These are phyloP conservation scores for Haplosporangium gracile DNA, from an alignment of 192 early-diverging fungal genomes.

Conservation along the genomic window DNA sequence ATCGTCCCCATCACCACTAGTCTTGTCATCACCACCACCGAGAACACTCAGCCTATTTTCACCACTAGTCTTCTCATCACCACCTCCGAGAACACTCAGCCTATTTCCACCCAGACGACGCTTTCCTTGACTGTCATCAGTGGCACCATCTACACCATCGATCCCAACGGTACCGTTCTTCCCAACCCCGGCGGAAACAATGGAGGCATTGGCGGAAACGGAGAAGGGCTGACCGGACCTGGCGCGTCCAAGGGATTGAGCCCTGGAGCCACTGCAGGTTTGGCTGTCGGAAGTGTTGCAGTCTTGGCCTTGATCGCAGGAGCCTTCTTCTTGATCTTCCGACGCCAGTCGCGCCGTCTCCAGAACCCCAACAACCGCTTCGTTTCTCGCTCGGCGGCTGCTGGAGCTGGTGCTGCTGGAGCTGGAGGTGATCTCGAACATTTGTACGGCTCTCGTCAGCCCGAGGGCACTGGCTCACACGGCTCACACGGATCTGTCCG, in stretches of 20 bases:
- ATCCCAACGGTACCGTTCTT: conserved; percentile 2
- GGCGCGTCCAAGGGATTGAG: conserved; percentile 32
- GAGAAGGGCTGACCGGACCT: not conserved
- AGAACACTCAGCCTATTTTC: conserved; percentile 14
- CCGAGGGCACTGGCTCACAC: conserved; percentile 49
- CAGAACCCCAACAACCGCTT: conserved; percentile 48
- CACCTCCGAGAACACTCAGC: conserved; percentile 2
- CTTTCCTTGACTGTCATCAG: conserved; percentile 29
- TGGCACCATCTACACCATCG: conserved; percentile 36
- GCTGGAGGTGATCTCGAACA: conserved; percentile 42
- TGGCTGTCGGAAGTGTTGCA: conserved; percentile 35
- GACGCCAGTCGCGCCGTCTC: conserved; percentile 46
- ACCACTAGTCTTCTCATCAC: conserved; percentile 24
- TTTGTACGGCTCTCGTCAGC: conserved; percentile 46
- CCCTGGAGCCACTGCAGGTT: conserved; percentile 30
- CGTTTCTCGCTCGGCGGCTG: conserved; percentile 33
- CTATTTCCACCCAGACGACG: conserved; percentile 33
- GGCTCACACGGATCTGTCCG: conserved; percentile 36
- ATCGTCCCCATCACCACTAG: conserved; percentile 6
- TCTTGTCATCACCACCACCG: conserved; percentile 19
- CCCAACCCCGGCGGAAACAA: conserved; percentile 3
- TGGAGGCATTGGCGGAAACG: not conserved
- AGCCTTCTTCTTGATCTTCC: conserved; percentile 50
- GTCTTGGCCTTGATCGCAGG: conserved; percentile 36
- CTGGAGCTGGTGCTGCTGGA: conserved; percentile 41